phyloP scores from a whole-genome alignment of 768 basidiomycete genomes.

The Collybia sordida region DNA sequence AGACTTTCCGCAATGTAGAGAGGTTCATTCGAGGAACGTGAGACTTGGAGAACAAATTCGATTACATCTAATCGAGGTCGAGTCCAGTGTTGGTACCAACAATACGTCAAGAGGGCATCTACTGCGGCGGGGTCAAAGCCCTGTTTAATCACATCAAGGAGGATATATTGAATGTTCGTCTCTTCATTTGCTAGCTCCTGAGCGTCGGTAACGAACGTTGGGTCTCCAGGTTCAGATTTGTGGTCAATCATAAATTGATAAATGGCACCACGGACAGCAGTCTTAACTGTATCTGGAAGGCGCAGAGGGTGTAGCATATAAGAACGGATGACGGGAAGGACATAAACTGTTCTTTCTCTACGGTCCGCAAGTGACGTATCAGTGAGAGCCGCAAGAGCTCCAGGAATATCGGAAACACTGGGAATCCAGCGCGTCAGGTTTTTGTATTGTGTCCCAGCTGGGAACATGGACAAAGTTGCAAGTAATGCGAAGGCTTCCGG shows the following conservation, averaged over 20 bases:
- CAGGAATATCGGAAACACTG: background rate
- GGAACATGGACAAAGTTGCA: conserved; percentile 21
- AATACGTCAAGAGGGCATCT: conserved; percentile 14
- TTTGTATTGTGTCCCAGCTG: conserved; percentile 16
- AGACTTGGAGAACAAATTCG: conserved; percentile 4
- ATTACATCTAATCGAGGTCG: conserved; percentile 13
- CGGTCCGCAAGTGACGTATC: too few relatives aligned
- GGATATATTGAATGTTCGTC: conserved; percentile 12
- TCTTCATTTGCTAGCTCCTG: conserved; percentile 9
- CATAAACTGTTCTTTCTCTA: conserved; percentile 5
- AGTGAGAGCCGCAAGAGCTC: conserved; percentile 7
- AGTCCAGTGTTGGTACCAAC: conserved; percentile 12
- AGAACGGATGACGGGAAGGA: conserved; percentile 18
- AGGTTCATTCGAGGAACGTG: background rate
- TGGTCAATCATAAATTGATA: conserved; percentile 14
- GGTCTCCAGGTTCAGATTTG: conserved; percentile 6
- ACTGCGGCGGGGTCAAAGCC: conserved; percentile 3
- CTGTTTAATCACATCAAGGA: conserved; percentile 10
- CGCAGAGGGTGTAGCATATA: conserved; percentile 14
- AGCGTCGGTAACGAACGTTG: conserved; percentile 4
- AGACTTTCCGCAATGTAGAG: background rate
- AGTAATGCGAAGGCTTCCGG: conserved; percentile 10
- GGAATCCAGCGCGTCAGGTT: conserved; percentile 12
- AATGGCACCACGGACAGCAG: conserved; percentile 9
- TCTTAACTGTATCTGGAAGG: conserved; percentile 1